Evolutionary conservation across 352 stramenopile genomes (phyloP).

Genomic region (Phytopythium chamaehyphon): DNA sequence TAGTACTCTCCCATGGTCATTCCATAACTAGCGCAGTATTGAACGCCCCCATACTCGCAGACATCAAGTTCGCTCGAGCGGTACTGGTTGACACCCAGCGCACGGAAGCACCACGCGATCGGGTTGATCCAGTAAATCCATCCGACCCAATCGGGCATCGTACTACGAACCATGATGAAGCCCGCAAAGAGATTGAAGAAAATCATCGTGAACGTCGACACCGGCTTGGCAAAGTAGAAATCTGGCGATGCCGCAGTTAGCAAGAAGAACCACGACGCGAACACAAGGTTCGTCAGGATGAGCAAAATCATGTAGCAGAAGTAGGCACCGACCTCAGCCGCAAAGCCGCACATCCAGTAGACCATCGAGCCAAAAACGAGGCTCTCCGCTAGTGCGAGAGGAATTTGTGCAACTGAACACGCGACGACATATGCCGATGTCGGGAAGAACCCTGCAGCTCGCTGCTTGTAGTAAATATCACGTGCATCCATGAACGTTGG

Average conservation of each 20-base stretch:
- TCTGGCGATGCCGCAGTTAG: conserved; percentile 18
- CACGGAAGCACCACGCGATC: conserved; percentile 40
- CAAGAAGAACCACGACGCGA: conserved; percentile 33
- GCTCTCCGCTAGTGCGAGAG: conserved; percentile 40
- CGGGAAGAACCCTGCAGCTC: conserved; percentile 70
- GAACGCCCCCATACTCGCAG: conserved; percentile 22
- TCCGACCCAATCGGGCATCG: conserved; percentile 35
- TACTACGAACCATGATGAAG: conserved; percentile 26
- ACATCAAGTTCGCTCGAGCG: conserved; percentile 20
- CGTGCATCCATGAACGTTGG: conserved; percentile 65
- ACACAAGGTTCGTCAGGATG: conserved; percentile 28
- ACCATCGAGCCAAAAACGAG: conserved; percentile 70
- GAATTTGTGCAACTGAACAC: conserved; percentile 19
- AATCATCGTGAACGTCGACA: conserved; percentile 31
- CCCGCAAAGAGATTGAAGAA: conserved; percentile 41
- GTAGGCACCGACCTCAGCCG: conserved; percentile 15
- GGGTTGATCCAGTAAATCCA: conserved; percentile 66
- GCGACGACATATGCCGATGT: conserved; percentile 63
- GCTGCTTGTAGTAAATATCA: conserved; percentile 75
- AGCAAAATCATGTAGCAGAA: conserved; percentile 26
- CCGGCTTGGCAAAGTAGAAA: conserved; percentile 30
- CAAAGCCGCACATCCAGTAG: conserved; percentile 74
- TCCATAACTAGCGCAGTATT: conserved; percentile 29
- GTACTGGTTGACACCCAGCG: conserved; percentile 45
- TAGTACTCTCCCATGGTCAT: conserved; percentile 33